Evolutionary conservation across 139 green algal species (phyloP), one percentile per base, ranked within the genome.

Genomic region (Chlamydomonas incerta): DNA sequence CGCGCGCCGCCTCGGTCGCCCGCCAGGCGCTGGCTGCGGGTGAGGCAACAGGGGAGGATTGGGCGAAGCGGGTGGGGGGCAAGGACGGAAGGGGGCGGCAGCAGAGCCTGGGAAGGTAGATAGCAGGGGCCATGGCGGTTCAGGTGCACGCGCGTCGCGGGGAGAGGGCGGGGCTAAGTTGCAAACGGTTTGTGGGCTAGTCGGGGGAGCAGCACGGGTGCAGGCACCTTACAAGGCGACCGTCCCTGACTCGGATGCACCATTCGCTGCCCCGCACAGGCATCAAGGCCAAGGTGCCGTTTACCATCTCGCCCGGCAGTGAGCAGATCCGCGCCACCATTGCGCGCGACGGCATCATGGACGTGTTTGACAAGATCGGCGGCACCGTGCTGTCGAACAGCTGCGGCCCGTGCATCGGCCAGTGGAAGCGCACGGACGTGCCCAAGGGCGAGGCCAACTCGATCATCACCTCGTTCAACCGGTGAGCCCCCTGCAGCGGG

Each of bases 321-420:
- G 96, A 99, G 93, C 96, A 99, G 92, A 98, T 99, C 89, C 91
- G 96, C 65, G 96, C 96, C 50, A 99, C 96, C 80, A 99, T 98
- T 80, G 94, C 91, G 72, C 92, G 96, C 47, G 96, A 99, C 80
- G 95, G 96, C 84, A 88, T 98, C 75, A 94, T 98, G 83, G 95
- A 98, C 37, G 87, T 96, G 35, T 98, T 99, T 83, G 88, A 95
- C 67, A 95, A 98, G 93, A 94, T 98, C 33, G 96, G 96, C 83
- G 96, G 95, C 75, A 99, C 96, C n/a, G 96, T 99, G 88, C 92
- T 99, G 67, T 95, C 96, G 77, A 99, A 99, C 90, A 93, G 95
- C 33, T 99, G 96, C 90, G 96, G 96, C 29, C 96, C 96, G 68
- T 99, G 96, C 95, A 99, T 99, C 72, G 96, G 96, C 29, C 96